Evolutionary conservation across 768 basidiomycete species (phyloP).

Genomic region (Podaxis pistillaris): DNA sequence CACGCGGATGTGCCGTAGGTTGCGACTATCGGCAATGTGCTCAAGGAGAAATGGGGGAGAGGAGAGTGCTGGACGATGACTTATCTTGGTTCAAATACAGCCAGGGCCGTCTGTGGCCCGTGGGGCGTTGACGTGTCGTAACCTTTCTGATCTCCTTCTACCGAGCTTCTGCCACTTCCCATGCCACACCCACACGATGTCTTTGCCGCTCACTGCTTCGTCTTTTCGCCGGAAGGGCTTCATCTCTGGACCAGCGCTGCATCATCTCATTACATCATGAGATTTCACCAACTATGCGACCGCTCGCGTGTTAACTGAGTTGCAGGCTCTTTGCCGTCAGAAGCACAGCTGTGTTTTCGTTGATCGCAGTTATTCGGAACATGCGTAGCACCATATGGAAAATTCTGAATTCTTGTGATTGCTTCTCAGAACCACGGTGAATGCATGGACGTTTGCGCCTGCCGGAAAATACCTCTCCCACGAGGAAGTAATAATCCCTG

Average conservation of each 20-base stretch:
- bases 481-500: not conserved
- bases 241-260: not conserved
- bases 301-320: no score
- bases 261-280: not conserved
- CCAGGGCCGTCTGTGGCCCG: not conserved
- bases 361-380: no score
- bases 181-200: not conserved
- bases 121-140: not conserved
- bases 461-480: not conserved
- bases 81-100: not conserved
- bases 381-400: no score
- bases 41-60: not conserved
- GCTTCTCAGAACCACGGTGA: not conserved
- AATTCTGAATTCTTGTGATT: not conserved
- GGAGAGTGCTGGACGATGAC: not conserved
- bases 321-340: no score
- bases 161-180: conserved; percentile 4
- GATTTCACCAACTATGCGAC: no score
- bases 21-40: no score
- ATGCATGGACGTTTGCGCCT: not conserved
- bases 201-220: no score
- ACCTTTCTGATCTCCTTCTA: conserved; percentile 6
- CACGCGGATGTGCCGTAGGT: not conserved
- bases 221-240: not conserved
- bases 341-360: no score